These are phyloP conservation scores for Solanum arcanum DNA, from an alignment of 257 asterid species.

Conservation along the genomic window DNA sequence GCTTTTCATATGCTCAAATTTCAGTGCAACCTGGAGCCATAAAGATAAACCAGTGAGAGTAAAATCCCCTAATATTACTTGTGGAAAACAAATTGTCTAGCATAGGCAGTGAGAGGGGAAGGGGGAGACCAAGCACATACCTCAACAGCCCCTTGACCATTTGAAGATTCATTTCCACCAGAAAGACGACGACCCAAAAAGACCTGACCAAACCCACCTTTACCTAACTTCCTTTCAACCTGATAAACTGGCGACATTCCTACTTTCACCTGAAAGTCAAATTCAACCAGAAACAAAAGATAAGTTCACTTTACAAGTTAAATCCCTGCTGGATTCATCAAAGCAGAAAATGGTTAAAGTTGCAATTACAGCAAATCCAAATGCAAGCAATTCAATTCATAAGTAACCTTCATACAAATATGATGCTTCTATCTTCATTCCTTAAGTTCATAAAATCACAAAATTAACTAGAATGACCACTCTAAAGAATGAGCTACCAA, in stretches of 20 bases:
- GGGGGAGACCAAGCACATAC: neutral
- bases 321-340: neutral
- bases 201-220: slow-evolving; percentile 48
- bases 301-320: neutral
- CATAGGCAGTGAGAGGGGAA: neutral
- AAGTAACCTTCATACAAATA: neutral
- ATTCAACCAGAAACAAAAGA: neutral
- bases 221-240: slow-evolving; percentile 35
- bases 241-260: slow-evolving; percentile 31
- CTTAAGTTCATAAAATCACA: neutral
- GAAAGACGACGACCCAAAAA: slow-evolving; percentile 30
- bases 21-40: slow-evolving; percentile 27
- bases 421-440: neutral
- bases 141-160: slow-evolving; percentile 27
- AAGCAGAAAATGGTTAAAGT: neutral
- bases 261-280: slow-evolving; percentile 27
- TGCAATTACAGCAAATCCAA: neutral
- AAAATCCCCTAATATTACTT: neutral
- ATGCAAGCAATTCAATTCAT: neutral
- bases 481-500: neutral
- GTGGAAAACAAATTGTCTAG: neutral
- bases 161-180: slow-evolving; percentile 11
- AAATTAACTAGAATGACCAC: neutral
- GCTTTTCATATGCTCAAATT: slow-evolving; percentile 37
- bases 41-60: neutral